Evolutionary conservation across 768 basidiomycete genomes (phyloP), one percentile per base, ranked within the genome.

Genomic region (Pleurotus sapidus): DNA sequence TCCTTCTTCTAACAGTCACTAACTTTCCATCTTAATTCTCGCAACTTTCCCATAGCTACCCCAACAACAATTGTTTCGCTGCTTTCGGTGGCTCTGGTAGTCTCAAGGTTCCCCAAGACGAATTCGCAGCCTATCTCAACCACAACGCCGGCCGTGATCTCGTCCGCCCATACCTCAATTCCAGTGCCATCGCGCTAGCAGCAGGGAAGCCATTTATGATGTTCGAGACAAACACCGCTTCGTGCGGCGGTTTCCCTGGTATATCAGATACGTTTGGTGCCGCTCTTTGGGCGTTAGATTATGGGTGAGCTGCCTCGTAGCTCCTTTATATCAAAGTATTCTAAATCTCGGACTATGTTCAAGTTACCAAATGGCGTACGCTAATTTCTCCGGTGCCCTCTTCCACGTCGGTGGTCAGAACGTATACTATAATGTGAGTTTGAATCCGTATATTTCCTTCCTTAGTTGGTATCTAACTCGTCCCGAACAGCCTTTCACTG

Each of bases 161-260:
- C 25, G 77, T 86, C 17, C 59, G 63, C 0, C 72, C 73, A 9
- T 92, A 89, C 67, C 61, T 84, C 14, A 76, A 73, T 55, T 79
- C 82, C 1, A 75, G 83, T 0, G 59, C 59, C 48, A 74, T 74
- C 15, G 82, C 83, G 0, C 72, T 74, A 55, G 66, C 65, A 0
- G 70, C 70, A 34, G 67, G 70, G 2, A 78, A 81, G 60, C 76
- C 77, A 17, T 68, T 88, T 34, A 62, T 86, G 53, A 87, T 89
- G 85, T 78, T 88, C 60, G 88, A 90, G 69, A 87, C 84, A 11
- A 88, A 88, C 63, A 83, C 84, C 0, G 86, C 84, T 1, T 83
- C 82, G 27, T 88, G 87, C 67, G 86, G 86, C 67, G 87, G 87
- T 24, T 87, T 88, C 64, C 66, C 79, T 4, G 88, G 86, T 0